A percentile compares a stretch with the other conserved stretches of the same genome.
Conservation (phyloP, 2,329 filamentous ascomycete species). For the Colletotrichum sp. region DNA sequence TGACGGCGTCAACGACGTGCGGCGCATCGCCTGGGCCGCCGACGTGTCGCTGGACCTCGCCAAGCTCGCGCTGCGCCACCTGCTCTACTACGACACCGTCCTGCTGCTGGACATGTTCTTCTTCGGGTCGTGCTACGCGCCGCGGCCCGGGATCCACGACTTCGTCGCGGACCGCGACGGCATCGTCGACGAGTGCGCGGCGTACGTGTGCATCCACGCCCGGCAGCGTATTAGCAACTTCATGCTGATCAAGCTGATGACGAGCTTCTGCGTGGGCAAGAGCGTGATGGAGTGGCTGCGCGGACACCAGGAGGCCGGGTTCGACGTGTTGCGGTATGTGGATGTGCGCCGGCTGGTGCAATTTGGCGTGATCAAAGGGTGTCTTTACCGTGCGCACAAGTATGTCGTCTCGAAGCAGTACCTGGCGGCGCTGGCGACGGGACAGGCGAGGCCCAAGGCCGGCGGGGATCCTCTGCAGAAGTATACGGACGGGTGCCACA, state of each 20-base stretch:
- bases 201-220: constrained; percentile 71
- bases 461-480: constrained; percentile 60
- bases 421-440: constrained; percentile 59
- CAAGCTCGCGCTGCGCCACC: constrained; percentile 83
- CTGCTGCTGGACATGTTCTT: constrained; percentile 94
- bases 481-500: constrained; percentile 77
- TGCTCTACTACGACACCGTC: constrained; percentile 92
- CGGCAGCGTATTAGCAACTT: constrained; percentile 57
- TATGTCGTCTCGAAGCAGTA: constrained; percentile 77
- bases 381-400: constrained; percentile 91
- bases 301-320: constrained; percentile 68
- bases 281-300: constrained; percentile 89
- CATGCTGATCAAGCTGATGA: constrained; percentile 82
- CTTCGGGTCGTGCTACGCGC: constrained; percentile 89
- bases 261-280: constrained; percentile 79
- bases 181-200: constrained; percentile 85
- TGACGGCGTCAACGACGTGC: constrained; percentile 88
- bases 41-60: constrained; percentile 88
- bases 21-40: constrained; percentile 82
- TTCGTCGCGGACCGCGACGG: constrained; percentile 77
- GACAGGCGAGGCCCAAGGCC: constrained; percentile 46
- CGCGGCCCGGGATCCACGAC: constrained; percentile 74
- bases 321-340: constrained; percentile 73
- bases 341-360: constrained; percentile 92
- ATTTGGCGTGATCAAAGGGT: constrained; percentile 94